A percentile compares a stretch with the other conserved stretches of the same genome.
These are phyloP conservation scores for Wickerhamiella australiensis DNA, from an alignment of 805 yeast species.

Conservation along the genomic window DNA sequence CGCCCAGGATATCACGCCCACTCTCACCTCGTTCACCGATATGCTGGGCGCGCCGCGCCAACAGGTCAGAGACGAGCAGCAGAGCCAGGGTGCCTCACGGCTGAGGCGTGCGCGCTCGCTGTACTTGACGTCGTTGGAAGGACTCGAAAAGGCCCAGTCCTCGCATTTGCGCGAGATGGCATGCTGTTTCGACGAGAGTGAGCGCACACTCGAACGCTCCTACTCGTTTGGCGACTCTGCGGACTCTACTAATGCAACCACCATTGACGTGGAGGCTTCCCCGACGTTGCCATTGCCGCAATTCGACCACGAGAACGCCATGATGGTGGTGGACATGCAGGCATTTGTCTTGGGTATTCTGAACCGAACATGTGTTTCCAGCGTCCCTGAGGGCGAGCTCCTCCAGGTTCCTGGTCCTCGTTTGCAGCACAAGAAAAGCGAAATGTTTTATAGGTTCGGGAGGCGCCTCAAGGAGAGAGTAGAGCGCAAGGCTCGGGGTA, in stretches of 20 bases:
- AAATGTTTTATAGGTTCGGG: background rate
- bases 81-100: background rate
- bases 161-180: conserved; percentile 2
- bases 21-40: background rate
- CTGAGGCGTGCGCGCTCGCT: background rate
- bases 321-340: conserved; percentile 3
- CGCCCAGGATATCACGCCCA: background rate
- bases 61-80: background rate
- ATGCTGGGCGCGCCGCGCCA: conserved; percentile 1
- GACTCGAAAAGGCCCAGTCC: background rate
- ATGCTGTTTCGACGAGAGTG: background rate
- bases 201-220: background rate
- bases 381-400: background rate
- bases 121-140: background rate
- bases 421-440: background rate
- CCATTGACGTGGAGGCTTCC: background rate
- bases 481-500: background rate
- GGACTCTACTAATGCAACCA: background rate
- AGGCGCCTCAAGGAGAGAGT: background rate
- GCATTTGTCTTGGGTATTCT: background rate
- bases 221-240: background rate
- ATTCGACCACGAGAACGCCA: background rate
- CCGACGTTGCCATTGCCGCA: background rate
- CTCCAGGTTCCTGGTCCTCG: background rate
- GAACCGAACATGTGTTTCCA: background rate